Percentiles rank a stretch among this genome's conserved stretches.
These are phyloP conservation scores for Zygoascus ofunaensis DNA, from an alignment of 805 yeast genomes.

Conservation along the genomic window DNA sequence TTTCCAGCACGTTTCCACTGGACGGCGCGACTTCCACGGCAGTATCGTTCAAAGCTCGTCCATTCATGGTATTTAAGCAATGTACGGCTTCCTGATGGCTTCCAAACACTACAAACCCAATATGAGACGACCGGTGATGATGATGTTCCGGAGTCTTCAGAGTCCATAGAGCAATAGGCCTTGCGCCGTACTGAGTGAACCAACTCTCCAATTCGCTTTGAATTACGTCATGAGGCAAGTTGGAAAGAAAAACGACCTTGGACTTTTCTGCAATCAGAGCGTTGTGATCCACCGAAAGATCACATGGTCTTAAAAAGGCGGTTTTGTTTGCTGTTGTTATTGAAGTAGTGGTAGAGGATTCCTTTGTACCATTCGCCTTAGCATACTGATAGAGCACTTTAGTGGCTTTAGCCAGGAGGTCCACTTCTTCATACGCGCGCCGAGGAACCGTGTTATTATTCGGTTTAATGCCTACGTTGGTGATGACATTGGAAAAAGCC, in stretches of 20 bases:
- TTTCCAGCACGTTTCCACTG: slow-evolving; percentile 63
- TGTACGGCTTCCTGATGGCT: slow-evolving; percentile 82
- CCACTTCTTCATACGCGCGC: slow-evolving; percentile 40
- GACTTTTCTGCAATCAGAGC: slow-evolving; percentile 64
- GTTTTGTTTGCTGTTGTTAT: slow-evolving; percentile 8
- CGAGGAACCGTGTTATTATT: slow-evolving; percentile 16
- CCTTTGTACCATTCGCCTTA: not conserved
- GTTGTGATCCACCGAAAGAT: slow-evolving; percentile 61
- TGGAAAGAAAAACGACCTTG: slow-evolving; percentile 68
- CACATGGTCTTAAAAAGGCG: slow-evolving; percentile 58
- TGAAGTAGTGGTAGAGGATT: too few relatives aligned
- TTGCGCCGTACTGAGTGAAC: slow-evolving; percentile 80
- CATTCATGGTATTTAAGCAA: slow-evolving; percentile 60
- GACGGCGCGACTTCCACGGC: slow-evolving; percentile 84
- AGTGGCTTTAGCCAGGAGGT: slow-evolving; percentile 37
- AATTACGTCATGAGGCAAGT: slow-evolving; percentile 76
- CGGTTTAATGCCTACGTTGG: too few relatives aligned
- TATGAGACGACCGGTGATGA: slow-evolving; percentile 41
- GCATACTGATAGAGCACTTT: slow-evolving; percentile 10
- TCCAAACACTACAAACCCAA: slow-evolving; percentile 80
- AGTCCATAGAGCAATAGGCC: slow-evolving; percentile 87
- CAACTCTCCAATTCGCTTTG: slow-evolving; percentile 85
- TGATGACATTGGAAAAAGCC: too few relatives aligned
- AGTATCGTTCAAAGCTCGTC: slow-evolving; percentile 62
- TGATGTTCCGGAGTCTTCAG: slow-evolving; percentile 52